Evolutionary conservation across 768 basidiomycete species (phyloP), one percentile per base, ranked within the genome.

Genomic region (Hygrophorus russula): DNA sequence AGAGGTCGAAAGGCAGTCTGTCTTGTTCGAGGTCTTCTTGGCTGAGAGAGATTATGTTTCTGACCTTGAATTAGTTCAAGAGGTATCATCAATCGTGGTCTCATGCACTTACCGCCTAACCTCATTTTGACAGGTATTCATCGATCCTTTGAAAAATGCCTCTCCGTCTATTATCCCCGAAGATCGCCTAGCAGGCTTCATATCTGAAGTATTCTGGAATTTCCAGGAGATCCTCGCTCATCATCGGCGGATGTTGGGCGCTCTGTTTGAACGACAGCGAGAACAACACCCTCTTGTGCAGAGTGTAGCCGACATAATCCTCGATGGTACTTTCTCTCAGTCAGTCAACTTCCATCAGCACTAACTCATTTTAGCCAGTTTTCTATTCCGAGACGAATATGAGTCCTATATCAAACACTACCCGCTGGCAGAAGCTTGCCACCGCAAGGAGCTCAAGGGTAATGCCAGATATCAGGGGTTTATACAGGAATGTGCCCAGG

Each of bases 341-440:
- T 44, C 10, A 42, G 9, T 34, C 15, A 46, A 2, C 6, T 37
- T n/a, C 37, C 46, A 41, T 64, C 59, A 61, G 50, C 58, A 11
- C 55, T 64, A 38, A 53, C 41, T 3, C 17, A 38, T 58, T 42
- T 3, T 42, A 73, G 72, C 68, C 28, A 65, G 63, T 3, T 56
- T 75, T 29, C 63, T 57, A 48, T 51, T 83, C 58, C 75, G 76
- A 31, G 59, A 62, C 11, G 74, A 73, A 7, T 91, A 91, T 49
- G 88, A 90, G 49, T 67, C 68, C 0, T 91, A 91, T 59, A 85
- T 91, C 61, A 85, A 90, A 54, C 79, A 90, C 48, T 93, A 91
- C 48, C 90, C 90, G 3, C 67, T 93, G 36, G 76, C 91, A 1
- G 86, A 92, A 55, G 84, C 85, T 8, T 70, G 70, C 18, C 87